These are phyloP conservation scores for Groenewaldozyma salmanticensis DNA, from an alignment of 805 yeast genomes.

Conservation along the genomic window DNA sequence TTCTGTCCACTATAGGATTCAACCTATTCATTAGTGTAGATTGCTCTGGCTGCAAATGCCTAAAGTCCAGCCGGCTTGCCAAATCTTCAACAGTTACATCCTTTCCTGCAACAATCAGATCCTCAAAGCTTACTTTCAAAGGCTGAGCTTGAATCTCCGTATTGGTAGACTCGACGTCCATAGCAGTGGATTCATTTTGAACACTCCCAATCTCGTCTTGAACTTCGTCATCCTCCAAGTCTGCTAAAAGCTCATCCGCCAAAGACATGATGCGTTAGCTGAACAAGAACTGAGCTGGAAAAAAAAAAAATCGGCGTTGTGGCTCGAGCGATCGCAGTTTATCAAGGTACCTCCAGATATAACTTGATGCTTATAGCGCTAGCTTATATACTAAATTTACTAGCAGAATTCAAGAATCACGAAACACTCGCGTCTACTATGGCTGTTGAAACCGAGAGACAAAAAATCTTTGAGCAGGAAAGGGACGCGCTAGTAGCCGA, in stretches of 20 bases:
- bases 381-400: too few species aligned
- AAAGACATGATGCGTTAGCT: constrained; percentile 28
- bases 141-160: too few species aligned
- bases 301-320: background rate
- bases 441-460: constrained; percentile 7
- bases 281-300: too few species aligned
- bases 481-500: constrained; percentile 50
- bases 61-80: constrained; percentile 7
- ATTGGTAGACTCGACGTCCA: too few species aligned
- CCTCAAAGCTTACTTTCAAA: constrained; percentile 1
- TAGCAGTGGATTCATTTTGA: too few species aligned
- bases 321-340: background rate
- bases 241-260: constrained; percentile 33
- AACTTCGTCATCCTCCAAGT: constrained; percentile 24
- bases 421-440: too few species aligned
- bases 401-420: too few species aligned
- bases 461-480: constrained; percentile 42
- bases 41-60: constrained; percentile 6
- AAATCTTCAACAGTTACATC: constrained; percentile 14
- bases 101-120: constrained; percentile 2
- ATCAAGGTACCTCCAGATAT: background rate
- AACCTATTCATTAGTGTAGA: constrained; percentile 16
- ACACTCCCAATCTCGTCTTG: too few species aligned
- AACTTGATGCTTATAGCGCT: background rate
- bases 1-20: constrained; percentile 15